Evolutionary conservation across 495 filamentous ascomycete species (phyloP).

Genomic region (Oidiodendron maius): DNA sequence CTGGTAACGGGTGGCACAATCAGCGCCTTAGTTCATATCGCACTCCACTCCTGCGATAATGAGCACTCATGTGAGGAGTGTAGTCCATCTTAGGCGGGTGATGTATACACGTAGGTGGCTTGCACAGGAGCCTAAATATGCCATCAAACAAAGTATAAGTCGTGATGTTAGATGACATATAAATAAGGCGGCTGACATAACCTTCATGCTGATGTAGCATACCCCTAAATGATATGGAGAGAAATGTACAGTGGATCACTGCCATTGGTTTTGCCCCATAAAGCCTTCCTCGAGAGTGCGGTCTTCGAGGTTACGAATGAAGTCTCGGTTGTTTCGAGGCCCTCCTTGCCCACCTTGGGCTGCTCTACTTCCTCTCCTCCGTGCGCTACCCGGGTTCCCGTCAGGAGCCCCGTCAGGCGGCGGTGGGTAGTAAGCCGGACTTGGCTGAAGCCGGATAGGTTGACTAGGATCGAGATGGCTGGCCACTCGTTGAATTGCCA

Average conservation of each 20-base stretch:
- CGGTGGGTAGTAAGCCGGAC: constrained; percentile 95
- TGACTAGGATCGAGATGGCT: constrained; percentile 94
- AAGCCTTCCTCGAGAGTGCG: constrained; percentile 85
- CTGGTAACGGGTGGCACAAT: no score
- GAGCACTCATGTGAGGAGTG: background rate
- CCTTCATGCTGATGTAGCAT: no score
- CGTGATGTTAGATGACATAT: background rate
- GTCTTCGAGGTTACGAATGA: constrained; percentile 91
- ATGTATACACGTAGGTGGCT: background rate
- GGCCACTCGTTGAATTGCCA: constrained; percentile 90
- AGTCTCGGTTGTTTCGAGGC: constrained; percentile 66
- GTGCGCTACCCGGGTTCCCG: constrained; percentile 51
- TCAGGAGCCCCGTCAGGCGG: constrained; percentile 76
- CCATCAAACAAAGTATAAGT: background rate
- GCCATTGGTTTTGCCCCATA: constrained; percentile 49
- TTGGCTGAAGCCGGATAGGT: constrained; percentile 90
- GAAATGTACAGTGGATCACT: constrained; percentile 38
- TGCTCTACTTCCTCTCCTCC: constrained; percentile 72
- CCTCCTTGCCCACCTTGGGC: constrained; percentile 47
- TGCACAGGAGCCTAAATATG: background rate
- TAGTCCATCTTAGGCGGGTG: background rate
- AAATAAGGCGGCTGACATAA: background rate
- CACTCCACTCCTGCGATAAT: background rate
- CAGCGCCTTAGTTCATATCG: background rate
- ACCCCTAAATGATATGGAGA: no score